Conservation (phyloP, 768 basidiomycete genomes). For the Termitomyces sp. region DNA sequence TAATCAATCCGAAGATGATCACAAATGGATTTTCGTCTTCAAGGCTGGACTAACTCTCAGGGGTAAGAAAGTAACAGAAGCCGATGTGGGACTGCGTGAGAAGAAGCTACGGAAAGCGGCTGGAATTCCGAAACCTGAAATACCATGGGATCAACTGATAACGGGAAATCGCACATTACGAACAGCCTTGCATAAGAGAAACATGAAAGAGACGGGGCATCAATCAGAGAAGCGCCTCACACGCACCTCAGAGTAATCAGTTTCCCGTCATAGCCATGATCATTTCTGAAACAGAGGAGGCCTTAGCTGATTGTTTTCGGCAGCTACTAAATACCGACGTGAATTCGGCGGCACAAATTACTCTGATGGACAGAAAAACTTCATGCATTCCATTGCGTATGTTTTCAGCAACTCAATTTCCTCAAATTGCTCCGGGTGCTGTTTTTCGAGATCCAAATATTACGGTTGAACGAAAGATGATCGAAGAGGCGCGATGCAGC, state of each 20-base stretch:
- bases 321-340: neutral
- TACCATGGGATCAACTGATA: neutral
- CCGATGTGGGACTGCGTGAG: neutral
- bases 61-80: neutral
- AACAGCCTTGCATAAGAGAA: slow-evolving; percentile 5
- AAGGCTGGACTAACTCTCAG: slow-evolving; percentile 5
- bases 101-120: neutral
- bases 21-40: slow-evolving; percentile 1
- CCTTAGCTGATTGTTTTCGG: slow-evolving; percentile 8
- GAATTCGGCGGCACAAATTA: neutral
- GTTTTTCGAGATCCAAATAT: neutral
- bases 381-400: neutral
- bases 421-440: neutral
- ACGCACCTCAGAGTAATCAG: neutral
- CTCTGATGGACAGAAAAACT: slow-evolving; percentile 4
- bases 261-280: neutral
- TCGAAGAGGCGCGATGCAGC: too few relatives aligned
- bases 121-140: neutral
- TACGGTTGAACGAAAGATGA: neutral
- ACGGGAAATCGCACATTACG: neutral
- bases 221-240: slow-evolving; percentile 8
- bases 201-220: slow-evolving; percentile 3
- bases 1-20: slow-evolving; percentile 5
- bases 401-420: neutral
- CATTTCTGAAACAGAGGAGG: slow-evolving; percentile 11